These are phyloP conservation scores for Lachnellula hyalina DNA, from an alignment of 2,329 filamentous ascomycete genomes.

Conservation along the genomic window DNA sequence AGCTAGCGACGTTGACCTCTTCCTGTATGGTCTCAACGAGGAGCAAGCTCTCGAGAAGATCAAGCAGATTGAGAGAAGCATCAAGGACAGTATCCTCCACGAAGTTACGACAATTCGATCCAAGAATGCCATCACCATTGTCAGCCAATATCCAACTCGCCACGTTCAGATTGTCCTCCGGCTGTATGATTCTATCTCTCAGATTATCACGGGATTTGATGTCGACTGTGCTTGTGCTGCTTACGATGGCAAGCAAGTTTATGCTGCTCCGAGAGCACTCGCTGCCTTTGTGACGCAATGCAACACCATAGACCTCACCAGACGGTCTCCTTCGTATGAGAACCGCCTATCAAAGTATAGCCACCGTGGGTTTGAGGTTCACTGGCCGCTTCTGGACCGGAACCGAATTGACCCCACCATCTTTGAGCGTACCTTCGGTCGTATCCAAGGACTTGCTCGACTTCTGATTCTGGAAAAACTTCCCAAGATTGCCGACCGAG, in stretches of 20 bases:
- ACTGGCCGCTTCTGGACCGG: conserved; percentile 71
- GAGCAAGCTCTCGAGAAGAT: conserved; percentile 79
- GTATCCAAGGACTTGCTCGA: conserved; percentile 71
- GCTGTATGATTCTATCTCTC: conserved; percentile 76
- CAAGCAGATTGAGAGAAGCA: conserved; percentile 68
- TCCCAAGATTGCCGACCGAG: conserved; percentile 62
- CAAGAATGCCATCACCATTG: conserved; percentile 83
- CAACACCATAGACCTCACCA: conserved; percentile 73
- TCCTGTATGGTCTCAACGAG: conserved; percentile 74
- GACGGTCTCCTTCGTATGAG: conserved; percentile 81
- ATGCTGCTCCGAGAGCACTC: conserved; percentile 69
- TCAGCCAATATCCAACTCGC: conserved; percentile 74
- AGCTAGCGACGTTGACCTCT: conserved; percentile 82
- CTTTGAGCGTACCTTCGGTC: conserved; percentile 72
- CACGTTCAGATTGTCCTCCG: conserved; percentile 81
- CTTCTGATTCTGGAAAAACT: conserved; percentile 75
- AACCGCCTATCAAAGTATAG: conserved; percentile 83
- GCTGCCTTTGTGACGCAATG: conserved; percentile 76
- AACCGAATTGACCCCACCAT: conserved; percentile 79
- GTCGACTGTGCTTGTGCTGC: conserved; percentile 80
- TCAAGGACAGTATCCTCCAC: conserved; percentile 72
- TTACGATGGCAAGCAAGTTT: conserved; percentile 77
- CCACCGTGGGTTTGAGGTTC: conserved; percentile 77
- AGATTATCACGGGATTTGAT: conserved; percentile 84
- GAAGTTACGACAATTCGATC: conserved; percentile 81